Base-by-base conservation (phyloP, 352 stramenopile species). In the Pythium inflatum region DNA sequence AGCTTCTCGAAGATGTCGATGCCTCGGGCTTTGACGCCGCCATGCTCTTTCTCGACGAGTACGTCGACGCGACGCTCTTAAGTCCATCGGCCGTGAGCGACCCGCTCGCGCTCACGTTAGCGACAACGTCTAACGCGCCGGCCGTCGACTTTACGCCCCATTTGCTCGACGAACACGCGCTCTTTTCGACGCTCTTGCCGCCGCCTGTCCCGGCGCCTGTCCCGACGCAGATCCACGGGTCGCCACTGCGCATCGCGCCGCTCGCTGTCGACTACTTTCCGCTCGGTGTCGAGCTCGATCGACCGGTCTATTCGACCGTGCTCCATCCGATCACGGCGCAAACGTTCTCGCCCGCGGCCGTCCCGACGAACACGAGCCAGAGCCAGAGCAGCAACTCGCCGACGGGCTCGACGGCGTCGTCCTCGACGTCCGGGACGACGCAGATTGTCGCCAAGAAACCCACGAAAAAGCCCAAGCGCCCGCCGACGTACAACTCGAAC, bases 401-500 rank as follows among this genome's bases (percentile, higher is more conserved):
- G 20, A 16, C 50, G 2, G 49, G 25, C 24, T 68, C 62, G 48
- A 31, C 33, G 25, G 41, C 61, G 34, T 61, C 50, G 18, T 62
- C 40, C 6, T 56, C 40, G 22, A 25, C 20, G 11, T 38, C 61
- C n/a, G n/a, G n/a, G n/a, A n/a, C n/a, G n/a, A n/a, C n/a, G 41
- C 30, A 64, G 36, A 18, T 48, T 25, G 43, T 70, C 22, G 27
- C 43, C 33, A 66, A 66, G 48, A 62, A 62, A 25, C 48, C 48
- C 34, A 62, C 20, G 6, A 68, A 66, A 13, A 70, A 70, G 28
- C 53, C 54, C 18, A 76, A 76, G 56, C 63, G 69, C 13, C 46
- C 68, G 34, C 50, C 60, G 54, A 68, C 31, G 3, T 70, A 76
- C 58, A 73, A 76, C 53, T 70, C 70, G 57, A 76, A 76, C 65